Evolutionary conservation across 192 early-diverging fungal species (phyloP).

Genomic region (Gonapodya prolifera): DNA sequence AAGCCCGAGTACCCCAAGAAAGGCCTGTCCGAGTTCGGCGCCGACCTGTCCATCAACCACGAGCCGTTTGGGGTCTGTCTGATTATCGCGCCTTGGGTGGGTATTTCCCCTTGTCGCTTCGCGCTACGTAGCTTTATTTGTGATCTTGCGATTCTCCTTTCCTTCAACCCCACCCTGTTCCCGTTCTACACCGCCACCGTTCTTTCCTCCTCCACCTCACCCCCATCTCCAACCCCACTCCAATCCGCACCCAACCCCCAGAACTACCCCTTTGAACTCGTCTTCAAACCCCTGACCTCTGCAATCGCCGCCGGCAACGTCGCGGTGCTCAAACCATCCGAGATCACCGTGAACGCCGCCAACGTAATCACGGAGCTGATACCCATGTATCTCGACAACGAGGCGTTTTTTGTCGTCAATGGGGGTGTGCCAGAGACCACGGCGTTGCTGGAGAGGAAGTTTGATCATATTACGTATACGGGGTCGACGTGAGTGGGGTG

Average conservation of each 20-base stretch:
- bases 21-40: too few relatives aligned
- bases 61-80: slow-evolving; percentile 68
- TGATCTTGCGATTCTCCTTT: neutral
- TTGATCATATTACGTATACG: slow-evolving; percentile 89
- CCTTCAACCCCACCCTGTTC: too few relatives aligned
- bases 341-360: slow-evolving; percentile 55
- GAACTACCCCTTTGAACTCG: slow-evolving; percentile 52
- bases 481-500: too few relatives aligned
- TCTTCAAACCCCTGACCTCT: slow-evolving; percentile 57
- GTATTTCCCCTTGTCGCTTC: slow-evolving; percentile 26
- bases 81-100: slow-evolving; percentile 53
- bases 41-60: slow-evolving; percentile 12
- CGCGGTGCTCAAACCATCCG: slow-evolving; percentile 70
- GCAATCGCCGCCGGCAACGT: slow-evolving; percentile 87
- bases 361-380: slow-evolving; percentile 43
- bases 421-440: slow-evolving; percentile 66
- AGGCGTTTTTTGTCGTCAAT: slow-evolving; percentile 50
- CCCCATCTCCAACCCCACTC: neutral
- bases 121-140: neutral
- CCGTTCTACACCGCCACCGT: too few relatives aligned
- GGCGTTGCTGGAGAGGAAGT: slow-evolving; percentile 51
- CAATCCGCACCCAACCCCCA: too few relatives aligned
- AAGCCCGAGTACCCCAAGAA: slow-evolving; percentile 29
- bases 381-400: slow-evolving; percentile 58
- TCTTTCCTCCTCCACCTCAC: slow-evolving; percentile 23